Evolutionary conservation across 768 basidiomycete species (phyloP).

Genomic region (Collybia nuda): DNA sequence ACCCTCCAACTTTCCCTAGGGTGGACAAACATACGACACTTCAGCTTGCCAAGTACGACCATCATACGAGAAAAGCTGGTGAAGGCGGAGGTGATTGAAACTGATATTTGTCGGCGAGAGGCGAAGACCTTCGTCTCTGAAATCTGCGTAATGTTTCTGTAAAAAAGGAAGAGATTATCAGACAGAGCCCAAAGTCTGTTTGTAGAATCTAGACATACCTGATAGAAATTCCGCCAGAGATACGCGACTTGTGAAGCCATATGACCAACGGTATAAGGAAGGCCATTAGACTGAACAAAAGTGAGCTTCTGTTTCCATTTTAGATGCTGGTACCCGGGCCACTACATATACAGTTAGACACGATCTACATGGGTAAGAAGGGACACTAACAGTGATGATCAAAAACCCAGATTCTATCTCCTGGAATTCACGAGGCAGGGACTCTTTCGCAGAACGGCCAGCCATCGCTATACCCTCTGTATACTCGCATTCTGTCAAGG

Average conservation of each 20-base stretch:
- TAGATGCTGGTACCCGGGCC: constrained; percentile 14
- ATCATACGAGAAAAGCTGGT: constrained; percentile 6
- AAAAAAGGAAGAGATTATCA: neutral
- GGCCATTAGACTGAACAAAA: constrained; percentile 6
- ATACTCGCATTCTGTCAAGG: constrained; percentile 14
- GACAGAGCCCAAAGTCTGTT: neutral
- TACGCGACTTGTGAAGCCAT: constrained; percentile 12
- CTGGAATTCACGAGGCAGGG: constrained; percentile 6
- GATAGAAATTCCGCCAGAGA: constrained; percentile 13
- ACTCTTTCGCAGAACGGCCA: constrained; percentile 1
- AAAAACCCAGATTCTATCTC: neutral
- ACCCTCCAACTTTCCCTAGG: neutral
- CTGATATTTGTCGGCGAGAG: constrained; percentile 7
- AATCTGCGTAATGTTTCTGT: constrained; percentile 6
- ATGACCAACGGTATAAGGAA: constrained; percentile 5
- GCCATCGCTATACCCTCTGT: constrained; percentile 6
- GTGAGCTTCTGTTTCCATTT: constrained; percentile 9
- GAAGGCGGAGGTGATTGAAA: constrained; percentile 14
- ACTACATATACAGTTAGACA: neutral
- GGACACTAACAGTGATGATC: constrained; percentile 5
- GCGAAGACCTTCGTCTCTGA: constrained; percentile 4
- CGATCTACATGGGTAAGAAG: neutral
- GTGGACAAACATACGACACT: constrained; percentile 6
- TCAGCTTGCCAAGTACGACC: constrained; percentile 12
- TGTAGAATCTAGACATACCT: constrained; percentile 1